These are phyloP conservation scores for Cicer bijugum DNA, from an alignment of 306 rosid species.

Conservation along the genomic window DNA sequence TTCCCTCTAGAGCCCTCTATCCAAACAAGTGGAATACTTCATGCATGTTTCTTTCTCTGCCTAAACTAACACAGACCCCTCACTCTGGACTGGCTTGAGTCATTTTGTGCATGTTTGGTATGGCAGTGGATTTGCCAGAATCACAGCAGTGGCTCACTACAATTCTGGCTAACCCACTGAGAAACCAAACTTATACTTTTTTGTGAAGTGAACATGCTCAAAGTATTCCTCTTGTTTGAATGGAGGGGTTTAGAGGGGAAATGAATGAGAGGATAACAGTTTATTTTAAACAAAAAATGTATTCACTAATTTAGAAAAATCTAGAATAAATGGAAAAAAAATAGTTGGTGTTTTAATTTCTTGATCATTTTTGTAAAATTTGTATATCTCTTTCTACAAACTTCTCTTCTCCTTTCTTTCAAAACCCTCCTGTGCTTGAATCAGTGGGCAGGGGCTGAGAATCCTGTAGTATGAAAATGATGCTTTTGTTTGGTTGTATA, in stretches of 20 bases:
- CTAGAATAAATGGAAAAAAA: neutral
- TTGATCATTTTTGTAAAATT: neutral
- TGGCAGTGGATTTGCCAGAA: no score
- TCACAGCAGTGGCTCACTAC: no score
- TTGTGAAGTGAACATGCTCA: neutral
- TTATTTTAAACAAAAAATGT: neutral
- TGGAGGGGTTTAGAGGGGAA: neutral
- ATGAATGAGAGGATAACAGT: neutral
- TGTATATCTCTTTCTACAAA: neutral
- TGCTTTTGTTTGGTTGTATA: neutral
- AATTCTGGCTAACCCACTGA: no score
- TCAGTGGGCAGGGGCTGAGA: slow-evolving; percentile 4
- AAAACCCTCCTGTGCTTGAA: neutral
- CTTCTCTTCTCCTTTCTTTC: neutral
- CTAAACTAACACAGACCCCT: no score
- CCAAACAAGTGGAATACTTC: neutral
- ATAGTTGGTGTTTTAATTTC: slow-evolving; percentile 11
- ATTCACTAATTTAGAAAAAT: neutral
- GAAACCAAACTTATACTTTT: neutral
- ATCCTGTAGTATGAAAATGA: neutral
- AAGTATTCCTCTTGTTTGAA: neutral
- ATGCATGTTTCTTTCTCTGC: neutral
- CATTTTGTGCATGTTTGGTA: no score
- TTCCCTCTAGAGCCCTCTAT: neutral
- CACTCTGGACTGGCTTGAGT: no score